Evolutionary conservation across 148 eudicot genomes (phyloP).

Genomic region (Oxyria digyna): DNA sequence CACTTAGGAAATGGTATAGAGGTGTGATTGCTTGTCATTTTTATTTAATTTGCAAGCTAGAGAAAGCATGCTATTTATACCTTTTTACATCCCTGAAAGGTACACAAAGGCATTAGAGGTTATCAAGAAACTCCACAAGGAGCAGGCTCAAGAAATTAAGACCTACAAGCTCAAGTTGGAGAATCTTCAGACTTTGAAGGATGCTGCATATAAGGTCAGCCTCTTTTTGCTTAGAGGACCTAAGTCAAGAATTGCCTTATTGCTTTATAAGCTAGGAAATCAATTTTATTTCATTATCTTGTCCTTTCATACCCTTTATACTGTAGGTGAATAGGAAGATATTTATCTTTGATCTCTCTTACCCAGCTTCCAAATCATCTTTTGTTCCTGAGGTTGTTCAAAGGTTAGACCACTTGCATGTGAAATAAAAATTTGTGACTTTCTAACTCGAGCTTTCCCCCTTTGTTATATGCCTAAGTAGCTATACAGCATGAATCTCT

Average conservation of each 20-base stretch:
- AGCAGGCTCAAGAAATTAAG: slow-evolving; percentile 95
- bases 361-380: neutral
- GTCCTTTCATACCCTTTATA: neutral
- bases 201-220: slow-evolving; percentile 81
- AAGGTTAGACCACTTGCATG: neutral
- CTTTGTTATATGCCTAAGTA: neutral
- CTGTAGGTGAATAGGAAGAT: neutral
- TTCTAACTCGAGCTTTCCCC: neutral
- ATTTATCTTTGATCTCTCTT: neutral
- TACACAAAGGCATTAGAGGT: slow-evolving; percentile 98
- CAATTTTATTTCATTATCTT: neutral
- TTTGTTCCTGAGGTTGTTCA: neutral
- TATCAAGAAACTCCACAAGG: slow-evolving; percentile 97
- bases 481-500: neutral
- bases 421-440: neutral
- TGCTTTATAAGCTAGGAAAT: neutral
- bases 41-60: neutral
- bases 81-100: slow-evolving; percentile 23
- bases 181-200: slow-evolving; percentile 87
- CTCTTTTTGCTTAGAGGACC: slow-evolving; percentile 7
- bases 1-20: neutral
- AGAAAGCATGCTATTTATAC: slow-evolving; percentile 9
- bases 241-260: neutral
- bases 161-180: slow-evolving; percentile 75
- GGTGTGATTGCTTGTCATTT: neutral